A percentile compares a stretch with the other conserved stretches of the same genome.
Conservation (phyloP, 345 rosid genomes). For the Sonneratia caseolaris region DNA sequence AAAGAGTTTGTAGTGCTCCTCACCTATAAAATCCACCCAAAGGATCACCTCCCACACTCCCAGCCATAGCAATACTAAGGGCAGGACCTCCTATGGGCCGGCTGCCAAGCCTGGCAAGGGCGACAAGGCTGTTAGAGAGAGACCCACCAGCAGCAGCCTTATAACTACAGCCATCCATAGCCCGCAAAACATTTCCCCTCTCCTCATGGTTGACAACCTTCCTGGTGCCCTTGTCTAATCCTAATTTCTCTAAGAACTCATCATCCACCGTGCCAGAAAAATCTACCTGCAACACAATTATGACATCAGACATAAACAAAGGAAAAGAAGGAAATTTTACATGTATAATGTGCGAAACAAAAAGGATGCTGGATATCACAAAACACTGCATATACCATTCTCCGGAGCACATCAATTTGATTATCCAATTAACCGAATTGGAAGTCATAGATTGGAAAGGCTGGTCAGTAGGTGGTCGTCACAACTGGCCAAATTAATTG, state of each 20-base stretch:
- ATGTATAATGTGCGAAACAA: neutral
- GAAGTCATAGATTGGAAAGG: neutral
- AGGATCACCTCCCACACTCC: conserved; percentile 85
- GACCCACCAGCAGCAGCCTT: conserved; percentile 99
- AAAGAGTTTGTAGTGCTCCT: neutral
- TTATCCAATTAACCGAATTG: neutral
- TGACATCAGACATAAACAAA: neutral
- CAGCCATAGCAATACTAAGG: conserved; percentile 80
- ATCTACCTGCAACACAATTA: conserved; percentile 51
- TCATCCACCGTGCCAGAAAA: conserved; percentile 88
- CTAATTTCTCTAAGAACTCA: conserved; percentile 59
- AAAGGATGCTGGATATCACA: no score
- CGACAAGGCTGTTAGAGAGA: conserved; percentile 83
- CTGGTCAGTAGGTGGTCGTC: neutral
- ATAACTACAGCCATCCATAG: conserved; percentile 98
- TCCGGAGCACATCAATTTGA: neutral
- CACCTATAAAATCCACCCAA: conserved; percentile 90
- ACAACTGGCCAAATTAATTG: no score
- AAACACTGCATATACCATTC: neutral
- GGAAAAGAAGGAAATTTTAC: neutral
- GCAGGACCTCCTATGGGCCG: conserved; percentile 48
- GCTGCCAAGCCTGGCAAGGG: conserved; percentile 74
- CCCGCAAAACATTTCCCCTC: conserved; percentile 80
- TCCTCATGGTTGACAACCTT: conserved; percentile 88
- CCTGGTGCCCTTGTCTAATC: conserved; percentile 79